Percentiles rank a stretch among this genome's conserved stretches.
Evolutionary conservation across 2,329 filamentous ascomycete genomes (phyloP).

Genomic region (Aspergillus persii): DNA sequence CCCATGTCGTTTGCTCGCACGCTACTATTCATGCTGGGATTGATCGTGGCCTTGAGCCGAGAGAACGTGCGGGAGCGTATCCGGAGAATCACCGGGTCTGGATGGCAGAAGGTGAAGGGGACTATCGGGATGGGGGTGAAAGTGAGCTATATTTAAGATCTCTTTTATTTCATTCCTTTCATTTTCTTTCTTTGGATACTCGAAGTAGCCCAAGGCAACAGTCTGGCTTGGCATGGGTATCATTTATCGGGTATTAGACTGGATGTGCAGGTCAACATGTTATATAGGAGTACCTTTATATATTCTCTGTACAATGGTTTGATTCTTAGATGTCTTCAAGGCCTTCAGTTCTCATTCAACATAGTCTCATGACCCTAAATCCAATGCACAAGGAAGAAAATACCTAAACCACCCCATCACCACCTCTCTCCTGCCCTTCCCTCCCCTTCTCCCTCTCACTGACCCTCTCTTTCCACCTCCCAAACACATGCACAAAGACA

Average conservation of each 20-base stretch:
- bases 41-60: slow-evolving; percentile 73
- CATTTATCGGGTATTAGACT: not conserved
- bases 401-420: not conserved
- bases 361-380: not conserved
- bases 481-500: slow-evolving; percentile 38
- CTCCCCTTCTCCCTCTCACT: slow-evolving; percentile 8
- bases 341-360: no score
- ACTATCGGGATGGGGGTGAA: slow-evolving; percentile 97
- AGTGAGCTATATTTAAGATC: slow-evolving; percentile 80
- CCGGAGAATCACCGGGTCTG: slow-evolving; percentile 63
- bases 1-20: slow-evolving; percentile 59
- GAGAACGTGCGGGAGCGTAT: slow-evolving; percentile 73
- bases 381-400: not conserved
- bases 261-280: slow-evolving; percentile 2
- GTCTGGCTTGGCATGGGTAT: not conserved
- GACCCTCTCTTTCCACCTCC: slow-evolving; percentile 28
- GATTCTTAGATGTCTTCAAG: not conserved
- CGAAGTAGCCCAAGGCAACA: slow-evolving; percentile 6
- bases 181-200: slow-evolving; percentile 9
- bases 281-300: slow-evolving; percentile 4
- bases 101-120: slow-evolving; percentile 76
- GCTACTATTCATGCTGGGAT: slow-evolving; percentile 74
- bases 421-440: slow-evolving; percentile 11
- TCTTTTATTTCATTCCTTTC: slow-evolving; percentile 14
- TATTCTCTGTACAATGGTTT: slow-evolving; percentile 1